Evolutionary conservation across 1,139 yeast species (phyloP).

Genomic region (Taphrina confusa): DNA sequence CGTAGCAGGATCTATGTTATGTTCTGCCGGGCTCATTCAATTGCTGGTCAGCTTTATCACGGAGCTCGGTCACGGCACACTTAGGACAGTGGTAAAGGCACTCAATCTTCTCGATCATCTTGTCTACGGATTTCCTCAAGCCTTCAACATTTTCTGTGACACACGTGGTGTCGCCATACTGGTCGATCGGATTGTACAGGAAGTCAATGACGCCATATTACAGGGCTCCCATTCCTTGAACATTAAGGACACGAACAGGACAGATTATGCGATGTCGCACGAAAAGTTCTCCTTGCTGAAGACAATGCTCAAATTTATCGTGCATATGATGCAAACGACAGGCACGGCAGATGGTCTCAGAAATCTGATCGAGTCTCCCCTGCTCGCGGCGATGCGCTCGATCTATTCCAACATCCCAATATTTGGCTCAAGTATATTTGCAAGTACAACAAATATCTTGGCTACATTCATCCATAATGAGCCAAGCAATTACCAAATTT

Average conservation of each 20-base stretch:
- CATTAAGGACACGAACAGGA: slow-evolving; percentile 40
- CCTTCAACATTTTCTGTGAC: slow-evolving; percentile 62
- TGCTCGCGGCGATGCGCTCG: slow-evolving; percentile 61
- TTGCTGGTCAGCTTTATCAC: slow-evolving; percentile 65
- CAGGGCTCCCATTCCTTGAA: neutral
- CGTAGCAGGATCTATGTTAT: slow-evolving; percentile 36
- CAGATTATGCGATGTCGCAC: slow-evolving; percentile 62
- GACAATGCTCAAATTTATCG: slow-evolving; percentile 59
- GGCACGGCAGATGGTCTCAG: slow-evolving; percentile 77
- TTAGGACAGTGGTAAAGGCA: slow-evolving; percentile 52
- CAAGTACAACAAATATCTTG: slow-evolving; percentile 66
- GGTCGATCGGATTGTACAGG: slow-evolving; percentile 63
- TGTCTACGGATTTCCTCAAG: slow-evolving; percentile 53
- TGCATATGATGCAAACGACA: slow-evolving; percentile 66
- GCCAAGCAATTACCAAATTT: slow-evolving; percentile 81
- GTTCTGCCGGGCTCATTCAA: slow-evolving; percentile 69
- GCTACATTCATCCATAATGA: slow-evolving; percentile 81
- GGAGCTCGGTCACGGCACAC: slow-evolving; percentile 48
- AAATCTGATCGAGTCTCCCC: slow-evolving; percentile 80
- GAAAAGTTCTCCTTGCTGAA: slow-evolving; percentile 58
- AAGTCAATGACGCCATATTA: slow-evolving; percentile 63
- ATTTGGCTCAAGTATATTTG: slow-evolving; percentile 71
- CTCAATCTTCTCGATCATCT: slow-evolving; percentile 62
- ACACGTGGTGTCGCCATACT: slow-evolving; percentile 65
- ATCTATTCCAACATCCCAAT: slow-evolving; percentile 59